These are phyloP conservation scores for Fusarium duplospermum DNA, from an alignment of 2,329 filamentous ascomycete species.

Conservation along the genomic window DNA sequence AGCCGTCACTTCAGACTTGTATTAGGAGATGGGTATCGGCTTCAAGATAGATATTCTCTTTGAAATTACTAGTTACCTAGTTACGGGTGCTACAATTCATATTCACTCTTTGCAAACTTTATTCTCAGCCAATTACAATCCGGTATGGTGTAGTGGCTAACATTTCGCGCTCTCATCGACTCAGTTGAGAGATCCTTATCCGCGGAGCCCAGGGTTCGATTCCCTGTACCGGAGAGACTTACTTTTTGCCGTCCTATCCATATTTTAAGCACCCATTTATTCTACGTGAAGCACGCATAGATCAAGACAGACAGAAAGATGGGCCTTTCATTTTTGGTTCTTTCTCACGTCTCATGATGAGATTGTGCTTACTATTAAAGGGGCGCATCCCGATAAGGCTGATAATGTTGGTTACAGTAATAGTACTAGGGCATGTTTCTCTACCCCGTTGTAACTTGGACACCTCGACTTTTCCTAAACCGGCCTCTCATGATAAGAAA, in stretches of 20 bases:
- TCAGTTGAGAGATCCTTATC: neutral
- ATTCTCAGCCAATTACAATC: neutral
- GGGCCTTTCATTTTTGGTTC: neutral
- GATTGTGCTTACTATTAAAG: neutral
- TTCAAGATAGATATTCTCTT: neutral
- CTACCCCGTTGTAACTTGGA: too few species aligned
- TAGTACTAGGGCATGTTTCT: too few species aligned
- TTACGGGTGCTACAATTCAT: accelerated
- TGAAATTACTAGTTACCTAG: neutral
- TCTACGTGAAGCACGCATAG: neutral
- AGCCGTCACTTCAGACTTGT: neutral
- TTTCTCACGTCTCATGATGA: neutral
- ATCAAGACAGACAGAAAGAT: too few species aligned
- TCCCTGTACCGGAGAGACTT: neutral
- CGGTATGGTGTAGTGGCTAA: conserved; percentile 41
- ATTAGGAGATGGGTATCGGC: neutral
- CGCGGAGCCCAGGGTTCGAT: neutral
- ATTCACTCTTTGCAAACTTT: neutral
- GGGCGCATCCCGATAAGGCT: neutral
- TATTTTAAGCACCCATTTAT: neutral
- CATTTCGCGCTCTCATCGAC: conserved; percentile 44
- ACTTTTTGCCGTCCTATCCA: neutral
- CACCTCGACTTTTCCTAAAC: neutral
- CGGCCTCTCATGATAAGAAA: neutral
- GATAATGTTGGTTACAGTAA: too few species aligned